Evolutionary conservation across 2,329 filamentous ascomycete genomes (phyloP), one percentile per base, ranked within the genome.

Genomic region (Botrytis tulipae): DNA sequence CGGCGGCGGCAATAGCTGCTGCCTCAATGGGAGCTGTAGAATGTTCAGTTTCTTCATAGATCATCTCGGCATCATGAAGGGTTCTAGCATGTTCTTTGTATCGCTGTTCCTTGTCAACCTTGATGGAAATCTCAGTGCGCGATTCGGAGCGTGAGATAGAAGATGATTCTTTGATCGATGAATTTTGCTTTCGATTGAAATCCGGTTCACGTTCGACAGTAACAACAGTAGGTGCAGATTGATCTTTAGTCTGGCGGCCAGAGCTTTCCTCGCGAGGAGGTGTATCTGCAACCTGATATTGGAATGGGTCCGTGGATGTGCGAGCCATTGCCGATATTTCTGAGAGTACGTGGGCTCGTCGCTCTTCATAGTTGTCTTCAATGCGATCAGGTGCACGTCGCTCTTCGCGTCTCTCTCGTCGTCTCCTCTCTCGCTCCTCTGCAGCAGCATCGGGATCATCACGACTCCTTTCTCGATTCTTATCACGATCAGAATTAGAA

Each of bases 201-300:
- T 84, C 83, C 9, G 87, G 87, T 76, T 87, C 87, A 46, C 86
- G 84, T 44, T 87, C 85, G 65, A 89, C 84, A 3, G 87, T 88
- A 59, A 87, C 82, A 62, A 90, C 82, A 74, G 83, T 83, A 10
- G 86, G 87, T 22, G 74, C 59, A 22, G 77, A 73, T 16, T 77
- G 74, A 25, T 72, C 44, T 68, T 71, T 75, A n/a, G 73, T 68
- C 75, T 62, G 35, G 25, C 76, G 77, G 42, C 63, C 70, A 51
- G 69, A 65, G 29, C 70, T 59, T 18, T 74, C 73, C 35, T 77
- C 75, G 7, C 80, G 83, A 20, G 87, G 85, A 67, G 82, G 81
- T 74, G 88, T 88, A n/a, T 85, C 84, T 60, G 84, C 76, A 74
- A 90, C 86, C 80, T 87, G 88, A 78, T 84, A 90, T 79, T 89